Evolutionary conservation across 2,329 filamentous ascomycete genomes (phyloP), one percentile per base, ranked within the genome.

Genomic region (Trichoderma lentiforme): DNA sequence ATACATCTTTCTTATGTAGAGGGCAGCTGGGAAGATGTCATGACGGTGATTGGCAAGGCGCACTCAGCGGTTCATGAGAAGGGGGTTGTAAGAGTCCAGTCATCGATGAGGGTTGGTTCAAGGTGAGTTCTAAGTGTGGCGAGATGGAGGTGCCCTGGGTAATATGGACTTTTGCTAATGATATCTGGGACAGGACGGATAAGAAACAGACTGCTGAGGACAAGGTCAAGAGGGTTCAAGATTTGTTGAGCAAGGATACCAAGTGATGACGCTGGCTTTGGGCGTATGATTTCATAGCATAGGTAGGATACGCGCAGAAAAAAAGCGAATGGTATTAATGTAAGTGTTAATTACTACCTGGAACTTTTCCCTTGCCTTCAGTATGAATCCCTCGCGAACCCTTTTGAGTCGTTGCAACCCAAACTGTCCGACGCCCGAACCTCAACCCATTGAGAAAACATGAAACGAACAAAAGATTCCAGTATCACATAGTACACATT

Each of bases 11-110:
- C 9, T 15, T 51, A 6, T n/a, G 74, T 76, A 97, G 95, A 98
- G 84, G 96, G 95, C 3, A 88, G 90, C 53, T 98, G 96, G 95
- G 93, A 97, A 75, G 89, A 92, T 36, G 94, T 97, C 72, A 94
- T 97, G 87, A 86, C 84, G 71, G 87, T 95, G 32, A 92, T 97
- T 75, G 94, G 94, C n/a, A 93, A 95, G 83, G 93, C 93, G 4
- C 94, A 97, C 83, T 87, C 88, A 0, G 84, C 93, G 61, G 88
- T 97, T 26, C 94, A 97, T 79, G 83, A 89, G 73, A 88, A 89
- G 73, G 94, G 94, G n/a, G 88, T 94, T 39, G 86, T 92, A 73
- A 86, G 96, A 70, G 92, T 98, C 53, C 95, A 98, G 85, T 93
- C 91, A 32, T 94, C 95, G 79, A 95, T 98, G 83, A 86, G 95